These are phyloP conservation scores for Austroboletus rostrupii DNA, from an alignment of 1,284 basidiomycete genomes.

Conservation along the genomic window DNA sequence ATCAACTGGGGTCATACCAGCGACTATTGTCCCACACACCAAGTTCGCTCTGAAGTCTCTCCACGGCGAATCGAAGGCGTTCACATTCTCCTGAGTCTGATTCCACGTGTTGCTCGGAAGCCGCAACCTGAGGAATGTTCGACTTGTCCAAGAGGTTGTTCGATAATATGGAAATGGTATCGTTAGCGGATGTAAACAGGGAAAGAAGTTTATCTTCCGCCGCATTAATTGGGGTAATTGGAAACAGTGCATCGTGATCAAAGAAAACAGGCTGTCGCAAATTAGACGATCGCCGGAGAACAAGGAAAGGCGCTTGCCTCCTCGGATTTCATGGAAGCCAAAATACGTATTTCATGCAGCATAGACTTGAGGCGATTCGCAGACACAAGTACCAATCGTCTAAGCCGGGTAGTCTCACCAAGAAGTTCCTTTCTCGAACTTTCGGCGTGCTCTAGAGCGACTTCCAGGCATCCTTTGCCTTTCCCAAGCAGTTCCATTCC, in stretches of 20 bases:
- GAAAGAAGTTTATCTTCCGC: slow-evolving; percentile 50
- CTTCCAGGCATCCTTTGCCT: slow-evolving; percentile 60
- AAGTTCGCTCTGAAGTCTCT: slow-evolving; percentile 51
- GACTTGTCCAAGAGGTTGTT: slow-evolving; percentile 17
- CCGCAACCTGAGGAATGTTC: slow-evolving; percentile 8
- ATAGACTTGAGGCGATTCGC: slow-evolving; percentile 68
- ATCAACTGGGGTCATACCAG: slow-evolving; percentile 1
- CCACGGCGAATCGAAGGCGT: slow-evolving; percentile 46
- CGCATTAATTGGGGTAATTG: slow-evolving; percentile 48
- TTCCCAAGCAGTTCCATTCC: slow-evolving; percentile 46
- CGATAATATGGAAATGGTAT: slow-evolving; percentile 29
- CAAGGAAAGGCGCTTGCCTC: slow-evolving; percentile 37
- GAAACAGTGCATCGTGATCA: slow-evolving; percentile 51
- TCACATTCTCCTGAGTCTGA: slow-evolving; percentile 36
- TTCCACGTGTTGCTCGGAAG: slow-evolving; percentile 6
- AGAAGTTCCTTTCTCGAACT: slow-evolving; percentile 59
- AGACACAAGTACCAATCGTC: slow-evolving; percentile 62
- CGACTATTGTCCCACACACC: slow-evolving; percentile 37
- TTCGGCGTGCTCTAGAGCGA: slow-evolving; percentile 72
- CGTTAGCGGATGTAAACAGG: slow-evolving; percentile 45
- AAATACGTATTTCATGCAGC: slow-evolving; percentile 38
- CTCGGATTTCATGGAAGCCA: slow-evolving; percentile 37
- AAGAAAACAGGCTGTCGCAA: slow-evolving; percentile 21
- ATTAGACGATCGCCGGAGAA: slow-evolving; percentile 10
- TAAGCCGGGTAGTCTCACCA: slow-evolving; percentile 69